Base-by-base conservation (phyloP, 2,329 filamentous ascomycete species). In the Davidsoniella australis region DNA sequence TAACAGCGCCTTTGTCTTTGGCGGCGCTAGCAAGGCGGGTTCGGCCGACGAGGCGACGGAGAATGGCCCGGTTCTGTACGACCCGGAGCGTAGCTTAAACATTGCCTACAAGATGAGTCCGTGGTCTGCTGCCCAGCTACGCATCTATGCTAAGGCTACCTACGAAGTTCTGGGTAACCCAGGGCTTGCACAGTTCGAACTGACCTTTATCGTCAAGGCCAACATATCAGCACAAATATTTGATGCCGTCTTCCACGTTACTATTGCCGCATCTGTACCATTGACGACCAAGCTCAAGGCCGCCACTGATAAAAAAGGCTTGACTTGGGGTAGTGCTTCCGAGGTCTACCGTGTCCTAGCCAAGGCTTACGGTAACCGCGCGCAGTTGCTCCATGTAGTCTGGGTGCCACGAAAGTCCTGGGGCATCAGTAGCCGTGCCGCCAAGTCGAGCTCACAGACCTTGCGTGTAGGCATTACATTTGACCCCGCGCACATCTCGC, bases 71-170 rank as follows among this genome's bases (percentile, higher is more conserved):
- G 71, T 88, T 26, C 68, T 95, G 45, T 94, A 84, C 59, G 89
- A 96, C 60, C 76, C 78, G 0, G 68, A 69, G 20, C 74, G 83
- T 54, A 75, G 78, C 26, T 68, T 93, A 49, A 98, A 98, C 57
- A 59, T 96, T 17, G 67, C 94, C 5, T 95, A 81, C 67, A 95
- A 94, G 63, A 94, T 95, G 83, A 82, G 78, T 0, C 65, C 76
- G 12, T 94, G 83, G 81, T 91, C 88, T 7, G 93, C 88, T 56
- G 67, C 67, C 20, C 63, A 81, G 51, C 69, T 98, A 41, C 78
- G 78, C 43, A 73, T 80, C 48, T 80, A 94, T 60, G 86, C 89
- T 39, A 76, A 71, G 54, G 71, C 76, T 41, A 89, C 87, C 0
- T 68, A 91, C 23, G 72, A 76, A 17, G 79, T 87, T 58, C 71